Percentiles rank a stretch among this genome's conserved stretches.
Conservation (phyloP, 1,284 basidiomycete genomes). For the Cryptococcus sp. region DNA sequence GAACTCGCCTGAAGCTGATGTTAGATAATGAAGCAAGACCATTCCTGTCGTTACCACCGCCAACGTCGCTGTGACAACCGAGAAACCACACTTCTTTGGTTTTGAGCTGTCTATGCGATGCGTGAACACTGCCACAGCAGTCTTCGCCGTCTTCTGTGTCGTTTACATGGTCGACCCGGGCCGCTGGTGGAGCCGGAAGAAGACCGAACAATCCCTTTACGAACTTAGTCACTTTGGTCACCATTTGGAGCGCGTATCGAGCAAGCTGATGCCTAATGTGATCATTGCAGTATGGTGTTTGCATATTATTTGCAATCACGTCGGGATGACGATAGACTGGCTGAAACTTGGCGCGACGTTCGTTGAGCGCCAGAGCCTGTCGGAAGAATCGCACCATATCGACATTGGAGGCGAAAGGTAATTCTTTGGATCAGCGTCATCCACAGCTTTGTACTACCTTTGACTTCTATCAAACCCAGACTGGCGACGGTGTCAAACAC, state of each 20-base stretch:
- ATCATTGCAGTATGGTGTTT: too few relatives aligned
- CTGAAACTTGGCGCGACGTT: slow-evolving; percentile 43
- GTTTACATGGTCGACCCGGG: background rate
- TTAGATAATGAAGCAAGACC: slow-evolving; percentile 30
- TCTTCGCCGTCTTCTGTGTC: background rate
- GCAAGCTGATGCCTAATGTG: too few relatives aligned
- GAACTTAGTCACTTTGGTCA: too few relatives aligned
- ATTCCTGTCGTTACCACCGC: slow-evolving; percentile 29
- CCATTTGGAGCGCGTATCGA: background rate
- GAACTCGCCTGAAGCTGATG: slow-evolving; percentile 26
- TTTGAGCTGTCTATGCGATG: slow-evolving; percentile 2
- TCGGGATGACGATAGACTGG: slow-evolving; percentile 29
- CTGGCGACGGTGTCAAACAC: slow-evolving; percentile 31
- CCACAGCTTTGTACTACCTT: background rate
- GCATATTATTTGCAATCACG: background rate
- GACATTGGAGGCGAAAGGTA: slow-evolving; percentile 29
- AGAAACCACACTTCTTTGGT: slow-evolving; percentile 36
- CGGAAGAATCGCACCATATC: slow-evolving; percentile 41
- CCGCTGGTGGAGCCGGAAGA: too few relatives aligned
- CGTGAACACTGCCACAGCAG: background rate
- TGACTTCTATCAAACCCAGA: slow-evolving; percentile 8
- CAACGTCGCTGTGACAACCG: slow-evolving; percentile 34
- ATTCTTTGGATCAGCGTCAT: slow-evolving; percentile 10
- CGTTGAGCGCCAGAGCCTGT: slow-evolving; percentile 48
- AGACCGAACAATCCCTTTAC: too few relatives aligned